Evolutionary conservation across 2,329 filamentous ascomycete genomes (phyloP).

Genomic region (Aspergillus pseudoterreus): DNA sequence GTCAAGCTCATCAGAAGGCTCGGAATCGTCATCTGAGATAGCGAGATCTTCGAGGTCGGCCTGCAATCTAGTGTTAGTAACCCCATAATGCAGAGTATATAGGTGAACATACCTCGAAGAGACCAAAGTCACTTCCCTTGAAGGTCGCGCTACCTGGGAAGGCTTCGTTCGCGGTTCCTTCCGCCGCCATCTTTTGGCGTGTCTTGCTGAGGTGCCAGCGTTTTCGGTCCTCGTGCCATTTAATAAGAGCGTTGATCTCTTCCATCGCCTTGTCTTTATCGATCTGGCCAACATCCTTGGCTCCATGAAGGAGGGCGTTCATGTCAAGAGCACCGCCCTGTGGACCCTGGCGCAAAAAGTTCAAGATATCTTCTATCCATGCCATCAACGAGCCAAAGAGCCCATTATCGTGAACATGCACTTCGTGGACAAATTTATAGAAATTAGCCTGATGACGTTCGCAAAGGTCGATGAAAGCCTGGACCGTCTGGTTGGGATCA

Average conservation of each 20-base stretch:
- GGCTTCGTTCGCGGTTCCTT: conserved; percentile 52
- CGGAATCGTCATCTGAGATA: conserved; percentile 69
- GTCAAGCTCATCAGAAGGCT: conserved; percentile 63
- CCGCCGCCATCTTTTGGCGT: conserved; percentile 95
- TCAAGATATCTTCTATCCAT: conserved; percentile 93
- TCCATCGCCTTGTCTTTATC: conserved; percentile 68
- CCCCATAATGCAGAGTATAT: background rate
- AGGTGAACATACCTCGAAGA: conserved; percentile 63
- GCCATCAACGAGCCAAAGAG: conserved; percentile 95
- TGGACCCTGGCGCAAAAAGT: conserved; percentile 85
- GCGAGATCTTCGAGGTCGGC: conserved; percentile 79
- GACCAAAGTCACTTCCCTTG: conserved; percentile 79
- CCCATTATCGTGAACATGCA: conserved; percentile 94
- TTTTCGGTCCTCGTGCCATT: conserved; percentile 93
- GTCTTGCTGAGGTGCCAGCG: conserved; percentile 99
- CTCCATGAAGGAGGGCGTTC: conserved; percentile 86
- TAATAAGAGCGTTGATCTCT: conserved; percentile 82
- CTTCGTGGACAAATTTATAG: conserved; percentile 98
- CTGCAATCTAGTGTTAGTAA: conserved; percentile 30
- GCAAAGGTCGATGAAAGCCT: conserved; percentile 96
- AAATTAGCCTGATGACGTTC: conserved; percentile 93
- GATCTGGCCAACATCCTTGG: conserved; percentile 62
- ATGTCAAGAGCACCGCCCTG: conserved; percentile 83
- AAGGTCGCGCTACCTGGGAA: conserved; percentile 59
- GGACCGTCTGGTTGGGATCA: conserved; percentile 96